Evolutionary conservation across 208 protist species (phyloP).

Genomic region (Phytomonas serpens): DNA sequence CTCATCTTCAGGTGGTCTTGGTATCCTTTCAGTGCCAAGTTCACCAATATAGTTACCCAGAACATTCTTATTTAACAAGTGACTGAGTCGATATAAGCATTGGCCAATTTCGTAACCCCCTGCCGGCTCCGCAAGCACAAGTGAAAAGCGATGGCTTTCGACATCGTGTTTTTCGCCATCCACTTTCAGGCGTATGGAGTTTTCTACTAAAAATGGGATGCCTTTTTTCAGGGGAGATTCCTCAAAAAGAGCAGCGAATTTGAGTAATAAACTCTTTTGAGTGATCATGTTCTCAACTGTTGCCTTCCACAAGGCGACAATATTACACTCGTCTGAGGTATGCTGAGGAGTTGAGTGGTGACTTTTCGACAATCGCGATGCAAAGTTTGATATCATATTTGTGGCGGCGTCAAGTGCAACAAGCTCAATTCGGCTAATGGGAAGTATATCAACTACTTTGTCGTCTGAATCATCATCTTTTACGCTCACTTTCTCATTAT

Average conservation of each 20-base stretch:
- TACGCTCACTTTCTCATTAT: not conserved
- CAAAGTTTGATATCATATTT: slow-evolving; percentile 26
- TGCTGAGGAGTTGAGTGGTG: not conserved
- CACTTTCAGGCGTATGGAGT: slow-evolving; percentile 28
- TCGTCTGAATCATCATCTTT: not conserved
- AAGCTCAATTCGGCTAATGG: slow-evolving; percentile 14
- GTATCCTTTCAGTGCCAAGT: slow-evolving; percentile 28
- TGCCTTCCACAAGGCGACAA: not conserved
- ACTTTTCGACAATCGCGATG: slow-evolving; percentile 7
- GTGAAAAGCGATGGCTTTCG: slow-evolving; percentile 19
- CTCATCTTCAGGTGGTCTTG: slow-evolving; percentile 10
- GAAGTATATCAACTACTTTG: not conserved
- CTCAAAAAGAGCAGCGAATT: slow-evolving; percentile 61
- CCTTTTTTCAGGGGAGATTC: slow-evolving; percentile 63
- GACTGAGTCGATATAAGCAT: slow-evolving; percentile 63
- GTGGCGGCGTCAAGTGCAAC: slow-evolving; percentile 21
- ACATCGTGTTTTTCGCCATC: slow-evolving; percentile 6
- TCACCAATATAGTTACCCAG: slow-evolving; percentile 87
- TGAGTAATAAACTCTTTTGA: slow-evolving; percentile 49
- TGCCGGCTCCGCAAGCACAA: slow-evolving; percentile 58
- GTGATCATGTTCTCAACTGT: slow-evolving; percentile 15
- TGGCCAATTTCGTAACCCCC: slow-evolving; percentile 72
- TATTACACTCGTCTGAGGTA: not conserved
- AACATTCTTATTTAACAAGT: slow-evolving; percentile 73
- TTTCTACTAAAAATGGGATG: slow-evolving; percentile 66